Conservation (phyloP, 139 green algal genomes). For the Chlamydomonas asymmetrica region DNA sequence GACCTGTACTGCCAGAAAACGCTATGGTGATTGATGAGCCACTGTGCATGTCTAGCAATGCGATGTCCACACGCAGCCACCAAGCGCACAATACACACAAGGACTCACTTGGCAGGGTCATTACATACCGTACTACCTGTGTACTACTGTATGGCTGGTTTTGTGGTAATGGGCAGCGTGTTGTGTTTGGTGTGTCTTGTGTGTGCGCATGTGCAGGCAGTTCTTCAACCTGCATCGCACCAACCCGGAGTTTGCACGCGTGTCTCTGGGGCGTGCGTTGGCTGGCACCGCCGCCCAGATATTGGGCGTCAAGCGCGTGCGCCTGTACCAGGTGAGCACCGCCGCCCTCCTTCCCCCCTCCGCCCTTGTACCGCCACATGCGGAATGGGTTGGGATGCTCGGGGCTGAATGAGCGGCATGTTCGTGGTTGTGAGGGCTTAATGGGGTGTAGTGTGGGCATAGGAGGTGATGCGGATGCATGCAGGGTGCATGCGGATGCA, state of each 20-base stretch:
- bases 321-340: slow-evolving; percentile 54
- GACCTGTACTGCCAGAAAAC: no score
- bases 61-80: no score
- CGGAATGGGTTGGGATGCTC: no score
- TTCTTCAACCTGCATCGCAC: slow-evolving; percentile 64
- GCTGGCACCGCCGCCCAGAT: slow-evolving; percentile 50
- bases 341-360: not conserved
- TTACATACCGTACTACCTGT: not conserved
- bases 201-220: slow-evolving; percentile 40
- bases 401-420: no score
- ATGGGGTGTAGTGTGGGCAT: no score
- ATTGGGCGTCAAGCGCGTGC: slow-evolving; percentile 33
- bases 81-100: no score
- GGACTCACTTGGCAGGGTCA: no score
- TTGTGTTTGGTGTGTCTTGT: not conserved
- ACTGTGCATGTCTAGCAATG: no score
- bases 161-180: not conserved
- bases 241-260: not conserved
- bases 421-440: no score
- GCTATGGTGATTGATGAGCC: no score
- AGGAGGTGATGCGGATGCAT: no score
- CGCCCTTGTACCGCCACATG: not conserved
- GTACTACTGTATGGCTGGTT: not conserved
- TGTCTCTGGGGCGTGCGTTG: slow-evolving; percentile 24
- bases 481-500: no score